phyloP scores from a whole-genome alignment of 2,329 filamentous ascomycete species.

The Rhexocercosporidium sp. region DNA sequence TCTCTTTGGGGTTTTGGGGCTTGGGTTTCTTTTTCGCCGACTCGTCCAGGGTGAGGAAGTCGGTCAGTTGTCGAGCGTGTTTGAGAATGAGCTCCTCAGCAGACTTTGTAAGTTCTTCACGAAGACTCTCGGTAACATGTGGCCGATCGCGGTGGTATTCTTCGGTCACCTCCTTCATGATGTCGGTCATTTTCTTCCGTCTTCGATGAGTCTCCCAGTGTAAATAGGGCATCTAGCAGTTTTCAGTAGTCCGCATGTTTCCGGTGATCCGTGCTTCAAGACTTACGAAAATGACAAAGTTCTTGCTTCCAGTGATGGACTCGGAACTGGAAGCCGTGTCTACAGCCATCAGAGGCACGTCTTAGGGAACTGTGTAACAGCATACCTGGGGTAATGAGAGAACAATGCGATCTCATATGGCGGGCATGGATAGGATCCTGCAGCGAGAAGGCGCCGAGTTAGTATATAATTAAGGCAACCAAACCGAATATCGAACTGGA shows the following conservation, averaged over 20 bases:
- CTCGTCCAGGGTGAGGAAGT: not conserved
- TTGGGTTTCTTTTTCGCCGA: not conserved
- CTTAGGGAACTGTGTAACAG: not conserved
- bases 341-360: constrained; percentile 3
- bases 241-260: not conserved
- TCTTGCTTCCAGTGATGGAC: constrained; percentile 17
- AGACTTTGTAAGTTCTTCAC: constrained; percentile 2
- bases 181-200: constrained; percentile 22
- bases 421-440: constrained; percentile 28
- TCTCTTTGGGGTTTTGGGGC: not conserved
- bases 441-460: not conserved
- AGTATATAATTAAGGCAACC: not conserved
- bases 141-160: constrained; percentile 8
- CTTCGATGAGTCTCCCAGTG: constrained; percentile 40
- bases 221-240: constrained; percentile 37
- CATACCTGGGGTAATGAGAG: constrained; percentile 27
- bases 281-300: constrained; percentile 30
- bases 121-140: constrained; percentile 19
- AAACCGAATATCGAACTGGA: too few relatives aligned
- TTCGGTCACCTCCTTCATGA: constrained; percentile 19
- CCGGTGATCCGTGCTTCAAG: not conserved
- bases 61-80: constrained; percentile 8
- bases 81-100: constrained; percentile 5
- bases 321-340: not conserved
- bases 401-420: constrained; percentile 31